Base-by-base conservation (phyloP, 805 yeast species). In the Zygosaccharomyces lentus region DNA sequence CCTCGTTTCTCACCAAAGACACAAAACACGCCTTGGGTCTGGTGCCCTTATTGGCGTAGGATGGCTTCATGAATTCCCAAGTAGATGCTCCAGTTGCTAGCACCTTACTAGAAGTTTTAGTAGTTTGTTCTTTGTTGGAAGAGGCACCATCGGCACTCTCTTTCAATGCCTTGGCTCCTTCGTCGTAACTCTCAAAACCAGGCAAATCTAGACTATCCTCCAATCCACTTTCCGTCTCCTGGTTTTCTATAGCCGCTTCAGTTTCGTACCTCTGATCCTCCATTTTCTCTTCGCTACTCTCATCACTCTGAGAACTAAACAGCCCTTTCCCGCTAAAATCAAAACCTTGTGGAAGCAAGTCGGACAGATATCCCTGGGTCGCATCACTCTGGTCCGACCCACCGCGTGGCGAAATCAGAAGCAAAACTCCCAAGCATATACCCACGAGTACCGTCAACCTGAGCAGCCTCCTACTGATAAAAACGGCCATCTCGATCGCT, bases 1-100 rank as follows among this genome's bases (percentile, higher is more conserved):
- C 96, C 23, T 68, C 58, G 65, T 87, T 82, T 59, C 93, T 74
- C 29, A 87, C 87, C 54, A 87, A 70, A 1, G 89, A 71, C 47
- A 82, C 78, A 36, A 64, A 63, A 37, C 65, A 58, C 13, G 70
- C 70, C 43, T 58, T 62, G 17, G 64, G 60, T 38, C 57, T 53
- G 5, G 48, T 37, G 27, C 57, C 59, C 24, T 52, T 52, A 15
- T 51, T 50, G 7, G 41, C 53, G 19, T 46, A 56, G 12, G 57
- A 53, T 37, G 49, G 54, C n/a, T 44, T 41, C 47, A 56, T 50
- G 23, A 38, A 56, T 3, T 50, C 51, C 51, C 49, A 44, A 3
- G 23, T 34, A 13, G 53, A 47, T 10, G 43, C 45, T 24, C 38
- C 41, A 27, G 42, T 27, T 19, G 37, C 48, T 2, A 35, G 25